Percentiles rank a stretch among this genome's conserved stretches.
These are phyloP conservation scores for Cercophora samala DNA, from an alignment of 495 filamentous ascomycete genomes.

Conservation along the genomic window DNA sequence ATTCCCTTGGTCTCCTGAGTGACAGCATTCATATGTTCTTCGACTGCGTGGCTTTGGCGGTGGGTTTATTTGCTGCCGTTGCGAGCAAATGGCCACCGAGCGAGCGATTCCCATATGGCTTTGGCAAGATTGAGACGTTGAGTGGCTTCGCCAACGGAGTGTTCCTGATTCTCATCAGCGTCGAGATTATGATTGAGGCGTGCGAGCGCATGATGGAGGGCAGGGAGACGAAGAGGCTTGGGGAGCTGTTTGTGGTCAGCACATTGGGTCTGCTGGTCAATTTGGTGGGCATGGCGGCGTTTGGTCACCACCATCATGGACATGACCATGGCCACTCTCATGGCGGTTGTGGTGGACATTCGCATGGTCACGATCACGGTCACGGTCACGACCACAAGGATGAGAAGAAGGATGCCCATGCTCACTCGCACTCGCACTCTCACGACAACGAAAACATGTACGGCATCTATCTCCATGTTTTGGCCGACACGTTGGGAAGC, in stretches of 20 bases:
- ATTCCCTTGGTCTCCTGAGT: slow-evolving; percentile 88
- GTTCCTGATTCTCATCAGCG: slow-evolving; percentile 91
- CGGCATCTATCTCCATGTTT: slow-evolving; percentile 95
- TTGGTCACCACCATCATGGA: slow-evolving; percentile 68
- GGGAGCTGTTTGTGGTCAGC: slow-evolving; percentile 85
- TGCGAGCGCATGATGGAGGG: slow-evolving; percentile 80
- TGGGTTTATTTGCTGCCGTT: slow-evolving; percentile 91
- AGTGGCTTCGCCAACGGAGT: slow-evolving; percentile 97
- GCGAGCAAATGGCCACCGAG: slow-evolving; percentile 97
- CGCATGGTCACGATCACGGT: slow-evolving; percentile 40
- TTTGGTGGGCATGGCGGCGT: slow-evolving; percentile 83
- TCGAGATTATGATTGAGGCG: slow-evolving; percentile 96
- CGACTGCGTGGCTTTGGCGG: slow-evolving; percentile 87
- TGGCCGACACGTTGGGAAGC: slow-evolving; percentile 92
- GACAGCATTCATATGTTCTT: slow-evolving; percentile 99
- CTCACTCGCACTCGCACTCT: slow-evolving; percentile 43
- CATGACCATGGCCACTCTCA: slow-evolving; percentile 45
- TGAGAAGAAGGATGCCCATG: slow-evolving; percentile 37
- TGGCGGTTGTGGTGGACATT: slow-evolving; percentile 13
- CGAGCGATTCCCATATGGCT: slow-evolving; percentile 85
- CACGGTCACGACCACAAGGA: slow-evolving; percentile 32
- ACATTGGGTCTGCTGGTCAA: slow-evolving; percentile 83
- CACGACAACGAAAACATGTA: slow-evolving; percentile 98
- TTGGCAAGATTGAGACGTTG: slow-evolving; percentile 93
- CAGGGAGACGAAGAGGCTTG: slow-evolving; percentile 73